Evolutionary conservation across 352 stramenopile genomes (phyloP).

Genomic region (Phytophthora uliginosa): DNA sequence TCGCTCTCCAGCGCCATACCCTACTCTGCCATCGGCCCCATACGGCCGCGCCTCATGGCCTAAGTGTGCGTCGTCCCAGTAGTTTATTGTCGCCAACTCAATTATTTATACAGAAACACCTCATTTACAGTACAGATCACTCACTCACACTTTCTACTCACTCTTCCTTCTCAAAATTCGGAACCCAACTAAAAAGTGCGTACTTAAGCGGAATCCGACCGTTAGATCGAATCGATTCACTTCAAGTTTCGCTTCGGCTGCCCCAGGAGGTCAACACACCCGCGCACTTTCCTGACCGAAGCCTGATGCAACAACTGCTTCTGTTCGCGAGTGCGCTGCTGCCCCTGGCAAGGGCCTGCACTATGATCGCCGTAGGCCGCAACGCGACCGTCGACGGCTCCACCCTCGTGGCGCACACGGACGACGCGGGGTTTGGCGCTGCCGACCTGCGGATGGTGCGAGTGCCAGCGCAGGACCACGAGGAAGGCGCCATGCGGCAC

Average conservation of each 20-base stretch:
- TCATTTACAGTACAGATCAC: constrained; percentile 4
- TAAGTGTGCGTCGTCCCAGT: constrained; percentile 33
- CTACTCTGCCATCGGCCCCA: constrained; percentile 30
- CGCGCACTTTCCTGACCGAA: neutral
- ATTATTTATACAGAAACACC: constrained; percentile 39
- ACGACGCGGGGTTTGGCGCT: constrained; percentile 83
- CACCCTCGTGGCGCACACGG: constrained; percentile 92
- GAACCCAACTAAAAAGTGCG: constrained; percentile 8
- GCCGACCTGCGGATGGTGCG: constrained; percentile 93
- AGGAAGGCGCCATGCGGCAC: constrained; percentile 47
- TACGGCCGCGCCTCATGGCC: constrained; percentile 53
- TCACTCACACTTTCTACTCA: neutral
- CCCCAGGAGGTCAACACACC: neutral
- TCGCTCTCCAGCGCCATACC: constrained; percentile 42
- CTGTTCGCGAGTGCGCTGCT: constrained; percentile 15
- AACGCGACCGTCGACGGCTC: constrained; percentile 88
- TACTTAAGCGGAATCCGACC: constrained; percentile 19
- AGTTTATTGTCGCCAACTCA: constrained; percentile 33
- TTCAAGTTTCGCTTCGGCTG: constrained; percentile 29
- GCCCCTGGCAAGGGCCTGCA: constrained; percentile 64
- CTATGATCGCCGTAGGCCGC: constrained; percentile 89
- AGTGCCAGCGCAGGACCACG: constrained; percentile 89
- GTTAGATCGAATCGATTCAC: constrained; percentile 11
- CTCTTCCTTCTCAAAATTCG: neutral
- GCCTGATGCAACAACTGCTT: constrained; percentile 11